Evolutionary conservation across 2,329 filamentous ascomycete genomes (phyloP), one percentile per base, ranked within the genome.

Genomic region (Alternaria incomplexa): DNA sequence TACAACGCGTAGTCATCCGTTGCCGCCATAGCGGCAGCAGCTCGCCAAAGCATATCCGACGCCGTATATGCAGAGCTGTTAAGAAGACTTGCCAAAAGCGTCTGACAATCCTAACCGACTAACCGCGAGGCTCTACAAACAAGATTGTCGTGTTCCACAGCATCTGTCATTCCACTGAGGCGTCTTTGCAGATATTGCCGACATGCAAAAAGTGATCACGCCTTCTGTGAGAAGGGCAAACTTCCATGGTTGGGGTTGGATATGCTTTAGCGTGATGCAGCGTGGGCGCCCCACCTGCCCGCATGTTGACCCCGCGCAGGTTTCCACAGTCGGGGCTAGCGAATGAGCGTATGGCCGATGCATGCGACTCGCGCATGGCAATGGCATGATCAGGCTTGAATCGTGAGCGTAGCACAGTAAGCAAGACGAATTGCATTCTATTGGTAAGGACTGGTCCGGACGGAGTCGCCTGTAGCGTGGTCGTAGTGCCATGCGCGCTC

Each of bases 21-120:
- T 26, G 6, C 23, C 15, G 10, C 30, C n/a, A 30, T 51, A n/a
- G 65, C 69, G 71, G 71, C 61, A 66, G 48, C 32, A 28, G 59
- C 62, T 70, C 66, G 73, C 72, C 65, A 74, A 73, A 73, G 53
- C 59, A 68, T 72, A 66, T 66, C 73, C 71, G 72, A 64, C 30
- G 63, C 61, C 55, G 63, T 64, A 59, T 75, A 68, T 75, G 73
- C 71, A 69, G 68, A 70, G 64, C 65, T 64, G 48, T 60, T 25
- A 30, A 17, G 8, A 62, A 63, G 66, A 51, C 50, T 36, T 53
- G 25, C 44, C 44, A 40, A 58, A 28, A 28, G 17, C 46, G 15
- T 58, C 28, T 2, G 13, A 15, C 10, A 6, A 17, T 40, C 2
- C 32, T 17, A 23, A 11, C 43, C 4, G 30, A 9, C 12, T 26